phyloP scores from a whole-genome alignment of 208 protist genomes.

The Leishmania amazonensis region DNA sequence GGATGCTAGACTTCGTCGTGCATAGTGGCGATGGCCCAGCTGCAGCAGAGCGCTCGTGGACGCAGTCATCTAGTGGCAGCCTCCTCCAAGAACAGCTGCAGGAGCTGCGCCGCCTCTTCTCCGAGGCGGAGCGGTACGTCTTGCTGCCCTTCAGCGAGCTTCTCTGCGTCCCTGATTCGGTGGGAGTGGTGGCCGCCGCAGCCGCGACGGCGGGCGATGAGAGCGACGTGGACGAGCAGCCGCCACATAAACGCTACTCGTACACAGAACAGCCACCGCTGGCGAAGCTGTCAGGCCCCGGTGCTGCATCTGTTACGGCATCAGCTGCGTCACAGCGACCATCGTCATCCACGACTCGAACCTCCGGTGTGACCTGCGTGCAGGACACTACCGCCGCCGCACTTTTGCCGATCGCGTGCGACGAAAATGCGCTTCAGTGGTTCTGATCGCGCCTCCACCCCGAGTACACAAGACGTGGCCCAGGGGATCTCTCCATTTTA shows the following conservation, averaged over 20 bases:
- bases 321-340: background rate
- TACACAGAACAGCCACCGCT: background rate
- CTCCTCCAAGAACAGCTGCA: constrained; percentile 43
- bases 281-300: background rate
- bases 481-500: background rate
- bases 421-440: background rate
- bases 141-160: constrained; percentile 69
- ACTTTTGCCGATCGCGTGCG: background rate
- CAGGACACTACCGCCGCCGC: background rate
- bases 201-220: background rate
- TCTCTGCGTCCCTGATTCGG: constrained; percentile 14
- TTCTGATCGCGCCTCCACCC: background rate
- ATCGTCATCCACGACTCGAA: background rate
- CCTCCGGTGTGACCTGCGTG: background rate
- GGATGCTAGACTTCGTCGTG: constrained; percentile 36
- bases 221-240: background rate
- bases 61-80: background rate
- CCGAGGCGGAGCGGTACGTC: constrained; percentile 47
- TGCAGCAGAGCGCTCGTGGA: background rate
- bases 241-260: background rate
- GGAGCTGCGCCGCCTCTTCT: constrained; percentile 43
- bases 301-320: background rate
- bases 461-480: background rate
- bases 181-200: background rate
- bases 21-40: background rate